phyloP scores from a whole-genome alignment of 108 stramenopile genomes.

The Parietichytrium sp. region DNA sequence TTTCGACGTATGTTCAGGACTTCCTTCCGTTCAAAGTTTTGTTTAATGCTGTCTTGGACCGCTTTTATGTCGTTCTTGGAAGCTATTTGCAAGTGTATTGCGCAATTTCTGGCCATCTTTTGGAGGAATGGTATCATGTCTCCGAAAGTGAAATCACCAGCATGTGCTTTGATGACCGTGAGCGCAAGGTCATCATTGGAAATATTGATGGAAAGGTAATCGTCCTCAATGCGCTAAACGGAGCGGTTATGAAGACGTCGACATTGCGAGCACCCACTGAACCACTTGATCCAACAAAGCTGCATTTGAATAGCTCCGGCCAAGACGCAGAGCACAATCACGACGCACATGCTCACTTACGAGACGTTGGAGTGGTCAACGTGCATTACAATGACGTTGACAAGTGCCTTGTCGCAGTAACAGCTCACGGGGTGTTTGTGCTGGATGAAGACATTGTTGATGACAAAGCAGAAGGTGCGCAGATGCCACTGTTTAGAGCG shows the following conservation, averaged over 20 bases:
- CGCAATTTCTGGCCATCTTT: not conserved
- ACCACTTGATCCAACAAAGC: not conserved
- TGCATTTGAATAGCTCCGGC: not conserved
- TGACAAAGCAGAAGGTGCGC: conserved; percentile 35
- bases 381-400: conserved; percentile 45
- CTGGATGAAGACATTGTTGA: conserved; percentile 42
- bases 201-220: conserved; percentile 46
- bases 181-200: conserved; percentile 55
- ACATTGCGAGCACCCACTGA: not conserved
- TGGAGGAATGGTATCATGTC: conserved; percentile 35
- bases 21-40: not conserved
- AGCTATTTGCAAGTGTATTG: conserved; percentile 24
- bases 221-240: conserved; percentile 44
- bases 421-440: conserved; percentile 37
- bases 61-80: conserved; percentile 6
- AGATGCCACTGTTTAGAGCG: conserved; percentile 45
- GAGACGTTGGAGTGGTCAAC: conserved; percentile 26
- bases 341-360: not conserved
- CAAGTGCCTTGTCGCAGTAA: conserved; percentile 42
- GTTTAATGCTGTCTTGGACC: not conserved
- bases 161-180: conserved; percentile 53
- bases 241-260: conserved; percentile 42
- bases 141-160: conserved; percentile 44
- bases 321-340: not conserved
- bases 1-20: conserved; percentile 18